Conservation (phyloP, 371 early-diverging fungal genomes). For the Rhizopus arrhizus region DNA sequence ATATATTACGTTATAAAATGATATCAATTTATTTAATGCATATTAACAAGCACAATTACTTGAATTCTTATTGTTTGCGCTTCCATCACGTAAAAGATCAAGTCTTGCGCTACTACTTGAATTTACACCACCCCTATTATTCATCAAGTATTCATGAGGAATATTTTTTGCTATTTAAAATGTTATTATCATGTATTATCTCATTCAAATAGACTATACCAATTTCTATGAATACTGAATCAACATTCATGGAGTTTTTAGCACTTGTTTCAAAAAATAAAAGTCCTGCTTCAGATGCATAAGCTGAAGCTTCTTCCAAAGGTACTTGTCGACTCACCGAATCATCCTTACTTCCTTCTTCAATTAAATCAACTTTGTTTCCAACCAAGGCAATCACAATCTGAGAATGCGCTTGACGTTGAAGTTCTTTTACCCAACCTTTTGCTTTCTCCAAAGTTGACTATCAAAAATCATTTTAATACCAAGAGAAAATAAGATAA, state of each 20-base stretch:
- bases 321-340: slow-evolving; percentile 61
- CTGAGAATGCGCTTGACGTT: slow-evolving; percentile 91
- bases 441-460: slow-evolving; percentile 95
- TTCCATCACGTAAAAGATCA: slow-evolving; percentile 33
- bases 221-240: slow-evolving; percentile 71
- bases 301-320: slow-evolving; percentile 76
- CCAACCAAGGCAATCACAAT: slow-evolving; percentile 97
- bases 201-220: slow-evolving; percentile 27
- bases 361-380: slow-evolving; percentile 87
- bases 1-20: too few species aligned
- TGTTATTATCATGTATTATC: not conserved
- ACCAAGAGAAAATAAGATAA: too few species aligned
- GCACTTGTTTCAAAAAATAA: slow-evolving; percentile 89
- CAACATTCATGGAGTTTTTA: slow-evolving; percentile 77
- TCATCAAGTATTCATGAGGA: slow-evolving; percentile 35
- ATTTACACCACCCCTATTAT: slow-evolving; percentile 11
- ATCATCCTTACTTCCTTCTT: slow-evolving; percentile 41
- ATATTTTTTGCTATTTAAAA: slow-evolving; percentile 34
- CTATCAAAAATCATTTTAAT: slow-evolving; percentile 29
- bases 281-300: slow-evolving; percentile 77
- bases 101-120: slow-evolving; percentile 20
- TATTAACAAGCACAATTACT: slow-evolving; percentile 38
- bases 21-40: not conserved
- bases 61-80: slow-evolving; percentile 24
- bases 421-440: slow-evolving; percentile 98